These are phyloP conservation scores for Dillenia suffruticosa DNA, from an alignment of 164 flowering plant species.

Conservation along the genomic window DNA sequence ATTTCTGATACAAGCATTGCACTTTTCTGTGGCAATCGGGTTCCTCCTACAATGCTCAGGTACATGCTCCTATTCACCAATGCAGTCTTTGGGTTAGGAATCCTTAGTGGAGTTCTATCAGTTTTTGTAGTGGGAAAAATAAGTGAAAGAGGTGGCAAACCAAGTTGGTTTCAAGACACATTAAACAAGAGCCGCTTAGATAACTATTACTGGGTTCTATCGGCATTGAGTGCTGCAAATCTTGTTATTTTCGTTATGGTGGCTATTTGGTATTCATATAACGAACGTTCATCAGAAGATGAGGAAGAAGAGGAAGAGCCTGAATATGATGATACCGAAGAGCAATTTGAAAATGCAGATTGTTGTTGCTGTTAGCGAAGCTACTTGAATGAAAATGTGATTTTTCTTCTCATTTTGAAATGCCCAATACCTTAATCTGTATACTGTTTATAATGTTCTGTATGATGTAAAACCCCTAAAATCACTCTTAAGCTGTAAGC, in stretches of 20 bases:
- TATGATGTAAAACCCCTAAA: too few species aligned
- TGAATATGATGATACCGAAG: neutral
- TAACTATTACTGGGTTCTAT: slow-evolving; percentile 38
- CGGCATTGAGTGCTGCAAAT: slow-evolving; percentile 25
- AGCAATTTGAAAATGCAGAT: too few species aligned
- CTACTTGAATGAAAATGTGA: too few species aligned
- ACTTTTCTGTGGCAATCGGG: slow-evolving; percentile 17
- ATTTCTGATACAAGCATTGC: slow-evolving; percentile 4
- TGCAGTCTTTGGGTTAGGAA: slow-evolving; percentile 29
- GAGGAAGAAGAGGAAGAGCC: neutral
- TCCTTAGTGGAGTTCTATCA: slow-evolving; percentile 16
- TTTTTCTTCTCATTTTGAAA: too few species aligned
- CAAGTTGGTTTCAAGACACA: slow-evolving; percentile 39
- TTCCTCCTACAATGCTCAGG: slow-evolving; percentile 8
- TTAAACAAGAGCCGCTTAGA: slow-evolving; percentile 33
- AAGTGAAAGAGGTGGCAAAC: slow-evolving; percentile 22
- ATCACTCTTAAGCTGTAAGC: too few species aligned
- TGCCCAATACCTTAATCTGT: too few species aligned
- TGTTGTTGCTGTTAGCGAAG: too few species aligned
- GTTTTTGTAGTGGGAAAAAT: slow-evolving; percentile 24
- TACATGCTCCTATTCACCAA: slow-evolving; percentile 10
- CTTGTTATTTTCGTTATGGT: slow-evolving; percentile 22
- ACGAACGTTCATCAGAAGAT: slow-evolving; percentile 1
- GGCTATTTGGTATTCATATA: slow-evolving; percentile 14
- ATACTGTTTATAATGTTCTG: too few species aligned